A percentile compares a stretch with the other conserved stretches of the same genome.
Conservation (phyloP, 2,329 filamentous ascomycete genomes). For the Bertia moriformis region DNA sequence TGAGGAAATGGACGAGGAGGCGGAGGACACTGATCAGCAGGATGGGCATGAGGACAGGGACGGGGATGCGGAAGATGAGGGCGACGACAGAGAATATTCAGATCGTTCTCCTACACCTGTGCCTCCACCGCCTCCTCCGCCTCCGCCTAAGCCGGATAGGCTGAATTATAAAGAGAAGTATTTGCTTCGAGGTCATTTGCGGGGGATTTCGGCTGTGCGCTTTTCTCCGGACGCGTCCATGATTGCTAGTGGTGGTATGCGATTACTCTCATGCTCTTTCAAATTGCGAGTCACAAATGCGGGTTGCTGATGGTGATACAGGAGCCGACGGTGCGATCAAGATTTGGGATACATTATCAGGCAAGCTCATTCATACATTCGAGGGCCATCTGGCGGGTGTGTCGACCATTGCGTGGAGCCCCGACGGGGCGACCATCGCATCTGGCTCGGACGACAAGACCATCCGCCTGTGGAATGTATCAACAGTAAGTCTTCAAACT, state of each 20-base stretch:
- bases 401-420: conserved; percentile 85
- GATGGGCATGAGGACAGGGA: not conserved
- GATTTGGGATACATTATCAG: conserved; percentile 72
- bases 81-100: not conserved
- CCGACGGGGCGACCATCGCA: conserved; percentile 73
- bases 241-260: conserved; percentile 32
- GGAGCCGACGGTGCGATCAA: conserved; percentile 84
- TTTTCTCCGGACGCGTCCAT: not conserved
- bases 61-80: not conserved
- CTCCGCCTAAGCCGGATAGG: not conserved
- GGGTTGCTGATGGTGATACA: conserved; percentile 74
- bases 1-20: not conserved
- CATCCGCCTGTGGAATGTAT: conserved; percentile 78
- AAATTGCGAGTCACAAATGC: conserved; percentile 67
- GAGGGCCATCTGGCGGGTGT: conserved; percentile 88
- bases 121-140: not conserved
- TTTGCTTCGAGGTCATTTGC: not conserved
- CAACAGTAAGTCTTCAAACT: conserved; percentile 37
- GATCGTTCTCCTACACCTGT: not conserved
- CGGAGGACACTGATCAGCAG: not conserved
- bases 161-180: not conserved
- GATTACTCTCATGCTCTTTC: no score
- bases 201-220: not conserved
- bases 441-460: conserved; percentile 92
- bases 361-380: conserved; percentile 70